Base-by-base conservation (phyloP, 441 rosid genomes). In the Jatropha podagrica region DNA sequence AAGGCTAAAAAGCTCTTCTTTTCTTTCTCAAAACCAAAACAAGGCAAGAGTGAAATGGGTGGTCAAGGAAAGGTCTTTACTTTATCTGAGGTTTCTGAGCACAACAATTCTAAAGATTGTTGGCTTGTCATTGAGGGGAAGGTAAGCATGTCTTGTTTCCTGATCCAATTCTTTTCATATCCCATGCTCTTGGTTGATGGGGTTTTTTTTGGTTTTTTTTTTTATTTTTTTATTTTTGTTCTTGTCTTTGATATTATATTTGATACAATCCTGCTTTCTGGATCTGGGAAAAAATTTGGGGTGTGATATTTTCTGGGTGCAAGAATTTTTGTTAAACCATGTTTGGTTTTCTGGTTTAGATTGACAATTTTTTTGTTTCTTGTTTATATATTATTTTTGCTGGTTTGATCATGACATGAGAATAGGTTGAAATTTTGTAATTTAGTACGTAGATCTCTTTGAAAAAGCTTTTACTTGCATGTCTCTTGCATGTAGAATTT, bases 41-140 rank as follows among this genome's bases (percentile, higher is more conserved):
- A 65, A 32, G 64, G 46, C 46, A 4, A 4, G 38, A 64, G 3
- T 51, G 41, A 78, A 70, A 91, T 91, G 98, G 92, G 87, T 46
- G 89, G 86, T 62, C 88, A 74, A 23, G 79, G 85, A 54, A 90
- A 91, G 87, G 78, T 86, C 32, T 91, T 65, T 76, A 83, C 92
- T 79, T 83, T 95, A 83, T 78, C 87, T 5, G 89, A 95, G 79
- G 97, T 95, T 67, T 85, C 97, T 59, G 75, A 86, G 73, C 94
- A 95, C 88, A 89, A 83, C 82, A 77, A 27, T 80, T 23, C 72
- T 52, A 72, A 91, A 72, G 97, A 92, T 65, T 95, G 97, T 65
- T 95, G 95, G 97, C 95, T 95, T 73, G 84, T 92, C 80, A 90
- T 95, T 74, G 84, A 85, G 18, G 95, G 93, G 82, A 92, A 90